Evolutionary conservation across 2,329 filamentous ascomycete species (phyloP), one percentile per base, ranked within the genome.

Genomic region (Ophiostoma piceae): DNA sequence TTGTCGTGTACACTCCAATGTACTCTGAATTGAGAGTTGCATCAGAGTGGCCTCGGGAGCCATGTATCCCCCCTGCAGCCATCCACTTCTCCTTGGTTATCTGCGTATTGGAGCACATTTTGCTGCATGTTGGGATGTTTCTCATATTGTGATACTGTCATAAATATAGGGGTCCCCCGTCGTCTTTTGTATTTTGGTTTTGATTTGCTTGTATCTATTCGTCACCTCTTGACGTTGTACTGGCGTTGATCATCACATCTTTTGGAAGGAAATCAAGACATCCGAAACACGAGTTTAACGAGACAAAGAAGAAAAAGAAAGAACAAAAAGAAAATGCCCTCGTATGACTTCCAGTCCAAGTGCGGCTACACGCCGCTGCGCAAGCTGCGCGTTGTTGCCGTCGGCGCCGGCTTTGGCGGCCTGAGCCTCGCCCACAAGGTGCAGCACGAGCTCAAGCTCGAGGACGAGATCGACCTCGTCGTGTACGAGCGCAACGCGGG

Each of bases 401-500:
- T 62, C 12, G 57, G 57, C 7, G 57, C 57, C 1, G 57, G 57
- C 26, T 62, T 62, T 35, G 57, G 57, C 57, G 57, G 57, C 26
- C 26, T 62, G 14, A 62, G 26, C 57, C 22, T 62, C 8, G 57
- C 57, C 9, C 57, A 62, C 57, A 62, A 62, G 57, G 57, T 62
- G 57, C 57, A 62, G 22, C 57, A 62, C 22, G 57, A 62, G 26
- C 14, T 62, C n/a, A 32, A 68, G 16, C 68, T 47, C 67, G 47
- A 60, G 14, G 60, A 68, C 37, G 62, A 77, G 29, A 72, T 75
- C 9, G 73, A 74, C 12, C 75, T 77, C 60, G 77, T 75, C 8
- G 76, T 77, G 39, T 84, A 82, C 71, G 83, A 85, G 73, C 83
- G 84, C 75, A 84, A 84, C 71, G 67, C 76, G 0, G 79, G 80